Base-by-base conservation (phyloP, 83 land plant species). In the Larix sibirica region DNA sequence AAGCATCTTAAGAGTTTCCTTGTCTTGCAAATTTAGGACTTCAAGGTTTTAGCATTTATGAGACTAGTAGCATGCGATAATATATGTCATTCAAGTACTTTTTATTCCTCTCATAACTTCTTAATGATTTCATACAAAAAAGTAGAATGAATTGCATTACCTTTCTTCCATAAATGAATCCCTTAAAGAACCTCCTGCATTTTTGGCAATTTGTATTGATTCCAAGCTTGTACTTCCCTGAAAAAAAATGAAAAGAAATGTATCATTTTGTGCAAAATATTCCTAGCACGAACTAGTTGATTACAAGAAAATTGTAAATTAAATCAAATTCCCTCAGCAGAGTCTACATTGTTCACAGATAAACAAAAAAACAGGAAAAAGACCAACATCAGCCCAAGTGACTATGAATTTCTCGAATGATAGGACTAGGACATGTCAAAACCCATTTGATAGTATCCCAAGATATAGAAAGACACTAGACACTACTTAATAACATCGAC, bases 131-230 rank as follows among this genome's bases (percentile, higher is more conserved):
- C 23, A 44, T 21, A 44, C 26, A n/a, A 24, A 44, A 17, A 38
- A 61, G 14, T 20, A 36, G 4, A 18, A 64, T 18, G 44, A 18
- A 56, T 5, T 21, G 23, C 26, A 47, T 60, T 86, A 97, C 99
- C 99, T 98, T 86, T 95, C 98, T 88, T 97, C 99, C 81, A 97
- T 79, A 77, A 94, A 97, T 80, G 99, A 97, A 84, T 97, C 99
- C 70, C 81, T 95, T 76, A 97, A 81, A 24, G 98, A 94, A 9
- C 99, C 98, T 42, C 99, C 96, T 79, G 93, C 88, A 82, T 97
- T 97, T 92, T 97, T 97, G 38, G 95, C 93, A 36, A 95, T 95
- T 77, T 97, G 98, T 70, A 97, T 95, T 56, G 98, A 76, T 87
- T 97, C 99, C 83, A 97, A 80, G 74, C 95, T 97, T 59, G 91